These are phyloP conservation scores for Tetramitus jugosus DNA, from an alignment of 208 protist genomes.

Conservation along the genomic window DNA sequence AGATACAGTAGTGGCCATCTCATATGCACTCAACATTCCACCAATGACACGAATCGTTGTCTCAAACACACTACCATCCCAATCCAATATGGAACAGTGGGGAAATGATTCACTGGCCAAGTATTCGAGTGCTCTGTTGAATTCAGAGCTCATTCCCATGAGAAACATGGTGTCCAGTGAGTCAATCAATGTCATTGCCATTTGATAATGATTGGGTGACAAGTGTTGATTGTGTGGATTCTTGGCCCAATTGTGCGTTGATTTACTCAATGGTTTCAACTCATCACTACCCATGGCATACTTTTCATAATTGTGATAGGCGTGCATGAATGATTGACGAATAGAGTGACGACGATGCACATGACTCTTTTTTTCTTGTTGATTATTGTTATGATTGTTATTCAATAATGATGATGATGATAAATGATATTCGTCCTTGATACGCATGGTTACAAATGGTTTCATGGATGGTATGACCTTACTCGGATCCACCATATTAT, in stretches of 20 bases:
- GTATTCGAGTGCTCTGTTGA: slow-evolving; percentile 38
- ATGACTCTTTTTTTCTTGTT: too few relatives aligned
- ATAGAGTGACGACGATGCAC: too few relatives aligned
- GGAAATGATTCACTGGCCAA: slow-evolving; percentile 29
- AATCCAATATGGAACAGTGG: too few relatives aligned
- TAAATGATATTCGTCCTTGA: too few relatives aligned
- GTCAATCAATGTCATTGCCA: slow-evolving; percentile 63
- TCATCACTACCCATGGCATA: slow-evolving; percentile 62
- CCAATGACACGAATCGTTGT: not conserved
- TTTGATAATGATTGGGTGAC: slow-evolving; percentile 20
- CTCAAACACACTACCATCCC: not conserved
- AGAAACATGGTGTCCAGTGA: slow-evolving; percentile 63
- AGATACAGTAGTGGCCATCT: slow-evolving; percentile 44
- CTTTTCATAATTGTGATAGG: slow-evolving; percentile 47
- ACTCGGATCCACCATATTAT: too few relatives aligned
- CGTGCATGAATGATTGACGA: too few relatives aligned
- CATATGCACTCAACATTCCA: slow-evolving; percentile 57
- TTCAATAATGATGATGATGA: too few relatives aligned
- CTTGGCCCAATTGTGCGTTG: too few relatives aligned
- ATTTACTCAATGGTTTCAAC: slow-evolving; percentile 44
- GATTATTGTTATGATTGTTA: too few relatives aligned
- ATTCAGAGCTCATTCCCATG: slow-evolving; percentile 59
- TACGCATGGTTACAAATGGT: too few relatives aligned
- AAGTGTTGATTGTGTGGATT: too few relatives aligned
- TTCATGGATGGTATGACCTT: too few relatives aligned